These are phyloP conservation scores for Suillus alpinus DNA, from an alignment of 768 basidiomycete genomes.

Conservation along the genomic window DNA sequence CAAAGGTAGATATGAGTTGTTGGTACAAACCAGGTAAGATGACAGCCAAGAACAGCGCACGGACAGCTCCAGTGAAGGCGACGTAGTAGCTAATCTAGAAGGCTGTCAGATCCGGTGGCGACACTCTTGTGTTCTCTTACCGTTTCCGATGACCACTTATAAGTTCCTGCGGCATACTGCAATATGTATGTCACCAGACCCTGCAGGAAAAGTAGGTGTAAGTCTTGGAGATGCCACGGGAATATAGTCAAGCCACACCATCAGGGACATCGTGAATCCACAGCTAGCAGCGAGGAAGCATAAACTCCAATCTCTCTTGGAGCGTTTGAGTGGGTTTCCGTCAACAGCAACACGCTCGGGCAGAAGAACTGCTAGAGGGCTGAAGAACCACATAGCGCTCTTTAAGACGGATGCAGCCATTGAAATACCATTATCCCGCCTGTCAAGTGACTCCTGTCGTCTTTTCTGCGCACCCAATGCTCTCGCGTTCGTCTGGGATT, in stretches of 20 bases:
- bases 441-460: slow-evolving; percentile 3
- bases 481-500: slow-evolving; percentile 61
- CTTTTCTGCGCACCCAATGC: slow-evolving; percentile 29
- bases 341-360: slow-evolving; percentile 36
- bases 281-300: slow-evolving; percentile 52
- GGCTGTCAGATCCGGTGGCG: slow-evolving; percentile 1
- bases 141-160: slow-evolving; percentile 65
- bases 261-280: slow-evolving; percentile 40
- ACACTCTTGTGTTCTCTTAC: slow-evolving; percentile 33
- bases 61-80: slow-evolving; percentile 48
- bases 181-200: slow-evolving; percentile 56
- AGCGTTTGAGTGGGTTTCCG: slow-evolving; percentile 38
- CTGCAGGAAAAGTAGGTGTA: slow-evolving; percentile 31
- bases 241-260: slow-evolving; percentile 30
- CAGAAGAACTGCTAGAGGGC: slow-evolving; percentile 65
- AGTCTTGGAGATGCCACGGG: not conserved
- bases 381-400: slow-evolving; percentile 59
- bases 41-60: slow-evolving; percentile 53
- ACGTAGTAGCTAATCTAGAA: slow-evolving; percentile 72
- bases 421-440: slow-evolving; percentile 7
- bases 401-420: slow-evolving; percentile 26
- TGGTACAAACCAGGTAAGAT: slow-evolving; percentile 56
- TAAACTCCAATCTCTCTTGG: slow-evolving; percentile 63
- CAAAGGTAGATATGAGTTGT: not conserved
- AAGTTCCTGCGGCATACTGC: slow-evolving; percentile 60